Evolutionary conservation across 805 yeast genomes (phyloP), one percentile per base, ranked within the genome.

Genomic region (Yamadazyma sp.): DNA sequence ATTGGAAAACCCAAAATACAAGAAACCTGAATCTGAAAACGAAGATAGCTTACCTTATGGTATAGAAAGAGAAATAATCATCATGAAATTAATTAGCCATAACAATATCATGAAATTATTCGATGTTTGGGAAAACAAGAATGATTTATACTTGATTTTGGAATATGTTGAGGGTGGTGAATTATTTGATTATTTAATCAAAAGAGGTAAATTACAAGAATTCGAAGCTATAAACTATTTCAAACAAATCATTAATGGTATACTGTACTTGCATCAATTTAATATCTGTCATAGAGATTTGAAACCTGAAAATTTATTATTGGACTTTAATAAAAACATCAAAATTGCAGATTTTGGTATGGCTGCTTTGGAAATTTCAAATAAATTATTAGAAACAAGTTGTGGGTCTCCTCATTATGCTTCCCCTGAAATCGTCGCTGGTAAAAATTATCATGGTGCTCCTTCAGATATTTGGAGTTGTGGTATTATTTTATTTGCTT

Each of bases 341-440:
- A 93, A 93, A 59, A 87, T 93, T 47, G 98, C 98, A 7, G 98
- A 93, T 62, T 93, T 93, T 57, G 98, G 98, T 22, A 93, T 93
- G 98, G 98, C 98, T 12, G 98, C 98, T 5, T 66, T 93, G 30
- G 98, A 93, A 58, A 76, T 86, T 20, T 76, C 75, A 35, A 91
- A 81, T 47, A 78, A 83, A 49, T 64, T 91, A 52, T 69, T 93
- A 39, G 97, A 91, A 58, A 93, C 98, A 4, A 82, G 94, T 13
- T 93, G 98, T 62, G 98, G 98, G 1, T 88, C 97, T 12, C 98
- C 98, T 7, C 98, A 93, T 59, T 93, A 93, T 60, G 98, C 98
- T 1, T 86, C 96, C 7, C 98, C 98, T 0, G 98, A 93, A 58
- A 91, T 93, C 47, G 97, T 93, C 8, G 85, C 96, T 9, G 98